These are phyloP conservation scores for Gryganskiella cystojenkinii DNA, from an alignment of 192 early-diverging fungal species.

Conservation along the genomic window DNA sequence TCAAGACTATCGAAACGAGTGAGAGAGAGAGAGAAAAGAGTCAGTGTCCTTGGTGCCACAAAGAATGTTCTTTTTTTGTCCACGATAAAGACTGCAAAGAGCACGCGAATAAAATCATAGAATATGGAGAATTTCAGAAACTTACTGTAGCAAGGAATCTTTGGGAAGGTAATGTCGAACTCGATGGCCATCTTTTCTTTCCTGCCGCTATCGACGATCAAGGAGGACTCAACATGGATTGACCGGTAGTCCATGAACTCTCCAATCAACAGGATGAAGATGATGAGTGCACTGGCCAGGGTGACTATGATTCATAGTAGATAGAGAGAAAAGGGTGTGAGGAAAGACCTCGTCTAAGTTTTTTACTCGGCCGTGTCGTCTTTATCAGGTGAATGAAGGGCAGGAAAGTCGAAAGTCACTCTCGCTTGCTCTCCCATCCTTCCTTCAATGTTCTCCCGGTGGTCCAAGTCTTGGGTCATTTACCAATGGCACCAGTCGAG, in stretches of 20 bases:
- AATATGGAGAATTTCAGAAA: too few species aligned
- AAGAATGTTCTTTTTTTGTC: background rate
- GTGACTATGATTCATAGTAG: constrained; percentile 72
- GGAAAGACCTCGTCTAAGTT: constrained; percentile 8
- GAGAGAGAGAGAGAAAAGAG: background rate
- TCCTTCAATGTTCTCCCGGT: too few species aligned
- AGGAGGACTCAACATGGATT: constrained; percentile 72
- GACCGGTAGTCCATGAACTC: constrained; percentile 87
- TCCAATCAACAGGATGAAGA: constrained; percentile 78
- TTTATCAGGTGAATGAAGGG: too few species aligned
- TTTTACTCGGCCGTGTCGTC: too few species aligned
- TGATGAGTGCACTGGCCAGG: constrained; percentile 76
- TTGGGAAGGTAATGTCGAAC: constrained; percentile 91
- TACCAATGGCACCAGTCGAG: constrained; percentile 47
- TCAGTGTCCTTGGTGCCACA: background rate
- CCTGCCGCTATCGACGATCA: constrained; percentile 86
- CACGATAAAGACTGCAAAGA: background rate
- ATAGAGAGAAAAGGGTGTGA: background rate
- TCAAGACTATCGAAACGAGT: constrained; percentile 67
- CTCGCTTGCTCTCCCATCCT: too few species aligned
- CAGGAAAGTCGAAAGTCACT: too few species aligned
- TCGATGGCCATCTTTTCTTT: constrained; percentile 92
- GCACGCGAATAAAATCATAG: background rate
- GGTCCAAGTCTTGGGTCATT: too few species aligned
- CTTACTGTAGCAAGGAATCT: constrained; percentile 87